Base-by-base conservation (phyloP, 176 grass and related monocot species). In the Cenchrus americanus region DNA sequence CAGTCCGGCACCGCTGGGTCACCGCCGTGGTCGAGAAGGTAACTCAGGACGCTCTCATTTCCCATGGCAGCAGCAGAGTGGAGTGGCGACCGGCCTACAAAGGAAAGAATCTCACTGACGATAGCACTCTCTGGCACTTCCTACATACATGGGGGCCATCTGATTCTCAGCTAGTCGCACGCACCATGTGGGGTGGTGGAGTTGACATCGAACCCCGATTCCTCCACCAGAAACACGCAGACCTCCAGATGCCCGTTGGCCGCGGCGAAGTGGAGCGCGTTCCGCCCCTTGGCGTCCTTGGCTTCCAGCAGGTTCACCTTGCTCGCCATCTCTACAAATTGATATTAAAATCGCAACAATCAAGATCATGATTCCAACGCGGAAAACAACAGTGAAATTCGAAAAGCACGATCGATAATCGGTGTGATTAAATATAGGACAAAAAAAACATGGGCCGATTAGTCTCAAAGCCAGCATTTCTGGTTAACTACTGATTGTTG, bases 201-300 rank as follows among this genome's bases (percentile, higher is more conserved):
- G 24, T 91, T 80, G 66, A 87, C 48, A 72, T 88, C 77, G 5
- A 91, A 8, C 46, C 69, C 76, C 43, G 48, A 69, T 24, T 84
- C 85, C 76, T 91, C 86, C 21, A 91, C 73, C 53, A 91, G 41
- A 22, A 88, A 88, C 77, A 63, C 80, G 71, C 85, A 91, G 24
- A 66, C 51, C 5, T 91, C 82, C 46, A 69, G 74, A 23, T 34
- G 66, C 3, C 89, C 89, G 4, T 78, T 74, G 22, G 5, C 14
- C 10, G 86, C 81, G 14, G 89, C 86, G 22, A 62, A 50, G 75
- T 91, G 89, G 9, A 88, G 79, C 2, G 77, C 77, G 14, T 60
- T 80, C 22, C 47, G 57, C 34, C 86, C 86, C 14, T 78, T 53
- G 12, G 3, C 10, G 76, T 85, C 76, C 72, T 85, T 81, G 19